Percentiles rank a stretch among this genome's conserved stretches.
Conservation (phyloP, 2,329 filamentous ascomycete species). For the Berkeleyomyces rouxiae region DNA sequence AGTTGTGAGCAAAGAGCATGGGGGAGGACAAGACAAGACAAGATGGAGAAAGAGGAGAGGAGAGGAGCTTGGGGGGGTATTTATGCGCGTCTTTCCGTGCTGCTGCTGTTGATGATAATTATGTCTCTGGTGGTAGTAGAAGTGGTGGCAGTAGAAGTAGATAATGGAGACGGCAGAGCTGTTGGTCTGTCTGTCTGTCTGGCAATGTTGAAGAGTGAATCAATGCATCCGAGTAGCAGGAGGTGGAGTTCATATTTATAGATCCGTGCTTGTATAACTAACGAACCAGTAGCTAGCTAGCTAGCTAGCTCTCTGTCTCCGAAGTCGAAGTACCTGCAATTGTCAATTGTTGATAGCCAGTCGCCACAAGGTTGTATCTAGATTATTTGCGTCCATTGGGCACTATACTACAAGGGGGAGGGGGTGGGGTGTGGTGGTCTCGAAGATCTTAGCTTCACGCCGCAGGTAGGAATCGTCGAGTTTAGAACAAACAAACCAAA, state of each 20-base stretch:
- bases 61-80: background rate
- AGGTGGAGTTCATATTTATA: background rate
- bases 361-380: constrained; percentile 2
- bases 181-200: too few species aligned
- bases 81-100: too few species aligned
- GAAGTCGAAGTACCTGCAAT: background rate
- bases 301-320: background rate
- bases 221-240: too few species aligned
- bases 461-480: background rate
- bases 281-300: too few species aligned
- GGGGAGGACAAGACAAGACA: background rate
- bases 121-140: too few species aligned
- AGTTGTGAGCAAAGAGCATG: background rate
- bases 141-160: background rate
- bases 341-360: background rate
- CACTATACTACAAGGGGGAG: background rate
- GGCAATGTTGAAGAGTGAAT: too few species aligned
- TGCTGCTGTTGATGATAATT: too few species aligned
- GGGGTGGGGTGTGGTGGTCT: background rate
- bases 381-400: background rate
- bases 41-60: background rate
- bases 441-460: background rate
- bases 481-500: too few species aligned
- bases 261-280: too few species aligned
- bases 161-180: background rate